These are phyloP conservation scores for Astrothelium subdiscretum DNA, from an alignment of 495 filamentous ascomycete species.

Conservation along the genomic window DNA sequence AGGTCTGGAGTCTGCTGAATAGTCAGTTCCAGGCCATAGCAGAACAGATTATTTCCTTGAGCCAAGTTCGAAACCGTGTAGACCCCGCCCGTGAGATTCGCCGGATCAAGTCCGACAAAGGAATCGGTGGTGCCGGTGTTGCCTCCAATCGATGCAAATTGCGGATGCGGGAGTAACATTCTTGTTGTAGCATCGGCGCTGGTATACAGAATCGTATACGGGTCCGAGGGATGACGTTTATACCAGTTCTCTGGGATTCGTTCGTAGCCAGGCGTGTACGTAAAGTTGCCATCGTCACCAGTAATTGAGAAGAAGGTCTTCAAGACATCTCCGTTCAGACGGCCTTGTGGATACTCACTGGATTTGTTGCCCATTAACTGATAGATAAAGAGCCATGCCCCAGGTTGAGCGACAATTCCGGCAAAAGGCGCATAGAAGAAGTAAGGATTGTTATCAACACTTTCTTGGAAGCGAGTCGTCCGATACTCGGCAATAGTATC, in stretches of 20 bases:
- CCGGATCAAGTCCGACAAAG: conserved; percentile 40
- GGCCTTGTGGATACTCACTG: conserved; percentile 19
- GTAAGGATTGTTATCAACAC: conserved; percentile 24
- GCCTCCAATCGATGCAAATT: conserved; percentile 36
- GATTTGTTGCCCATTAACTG: conserved; percentile 23
- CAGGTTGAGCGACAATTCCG: conserved; percentile 11
- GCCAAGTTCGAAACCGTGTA: neutral
- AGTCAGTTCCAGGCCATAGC: neutral
- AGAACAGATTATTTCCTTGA: neutral
- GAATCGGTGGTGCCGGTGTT: conserved; percentile 44
- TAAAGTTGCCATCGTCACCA: conserved; percentile 14
- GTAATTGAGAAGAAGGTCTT: conserved; percentile 16
- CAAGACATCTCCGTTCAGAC: conserved; percentile 11
- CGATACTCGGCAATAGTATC: conserved; percentile 14
- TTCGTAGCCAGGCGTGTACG: conserved; percentile 15
- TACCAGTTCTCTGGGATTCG: conserved; percentile 48
- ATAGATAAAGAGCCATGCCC: conserved; percentile 15
- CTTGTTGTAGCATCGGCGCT: conserved; percentile 26
- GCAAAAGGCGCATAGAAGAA: conserved; percentile 26
- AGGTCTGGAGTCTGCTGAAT: neutral
- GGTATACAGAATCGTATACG: conserved; percentile 30
- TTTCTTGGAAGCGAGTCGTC: conserved; percentile 15
- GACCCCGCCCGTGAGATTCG: conserved; percentile 30
- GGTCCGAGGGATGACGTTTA: conserved; percentile 31
- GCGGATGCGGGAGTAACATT: conserved; percentile 16